Evolutionary conservation across 78 protist genomes (phyloP), one percentile per base, ranked within the genome.

Genomic region (Planoprotostelium fungivorum): DNA sequence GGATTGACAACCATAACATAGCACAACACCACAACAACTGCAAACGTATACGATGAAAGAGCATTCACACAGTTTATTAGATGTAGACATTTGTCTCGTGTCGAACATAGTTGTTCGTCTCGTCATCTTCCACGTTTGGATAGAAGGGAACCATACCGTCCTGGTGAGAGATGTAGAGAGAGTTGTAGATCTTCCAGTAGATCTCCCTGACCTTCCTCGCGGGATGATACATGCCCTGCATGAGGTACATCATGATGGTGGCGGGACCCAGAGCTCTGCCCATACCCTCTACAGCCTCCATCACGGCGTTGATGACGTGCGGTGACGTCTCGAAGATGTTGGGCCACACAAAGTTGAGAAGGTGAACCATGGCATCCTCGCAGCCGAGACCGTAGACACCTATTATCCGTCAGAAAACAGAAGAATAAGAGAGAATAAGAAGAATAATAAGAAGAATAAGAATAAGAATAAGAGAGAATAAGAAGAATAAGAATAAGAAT

Each of bases 301-400:
- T 63, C 37, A 98, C 97, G 38, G 99, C 98, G 73, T 97, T 96
- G 94, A 99, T 97, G 37, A 99, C 98, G 90, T 99, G 99, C 0
- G 99, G 99, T 1, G 98, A 92, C 34, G 98, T 92, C 93, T 99
- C 99, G 90, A 99, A 98, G 39, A 99, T 94, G 96, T 99, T 99
- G 1, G 99, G 99, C 99, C 99, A 99, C 35, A 99, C 97, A 63
- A 85, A 95, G 91, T 99, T 99, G 88, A 99, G 95, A 51, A 99
- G 90, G 86, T 99, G 99, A 28, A 85, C 29, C 63, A 99, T 88
- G 34, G 99, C 99, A 38, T 99, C 99, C 92, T 98, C 99, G 34
- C 95, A 86, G 37, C 98, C 98, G 28, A 96, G 95, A 1, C 99
- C 99, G 0, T 29, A 38, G 16, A 95, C 97, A 29, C 97, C 98